Evolutionary conservation across 768 basidiomycete genomes (phyloP).

Genomic region (Russula sp.): DNA sequence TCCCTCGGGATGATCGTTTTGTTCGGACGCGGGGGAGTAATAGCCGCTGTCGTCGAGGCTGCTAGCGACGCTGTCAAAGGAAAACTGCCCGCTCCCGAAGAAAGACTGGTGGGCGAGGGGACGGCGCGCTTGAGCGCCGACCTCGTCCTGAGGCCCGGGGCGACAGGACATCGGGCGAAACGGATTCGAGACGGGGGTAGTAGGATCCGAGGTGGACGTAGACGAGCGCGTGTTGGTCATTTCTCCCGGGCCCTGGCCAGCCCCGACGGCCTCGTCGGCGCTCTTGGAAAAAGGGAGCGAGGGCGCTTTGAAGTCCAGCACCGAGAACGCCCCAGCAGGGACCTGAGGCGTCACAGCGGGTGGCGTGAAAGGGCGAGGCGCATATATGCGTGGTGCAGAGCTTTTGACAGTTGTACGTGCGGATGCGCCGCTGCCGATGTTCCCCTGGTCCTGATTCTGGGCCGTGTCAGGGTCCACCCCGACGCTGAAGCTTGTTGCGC

Average conservation of each 20-base stretch:
- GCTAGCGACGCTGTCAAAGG: constrained; percentile 1
- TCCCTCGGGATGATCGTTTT: constrained; percentile 2
- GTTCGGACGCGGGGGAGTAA: constrained; percentile 14
- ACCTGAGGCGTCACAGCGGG: background rate
- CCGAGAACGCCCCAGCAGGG: background rate
- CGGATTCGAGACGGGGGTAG: background rate
- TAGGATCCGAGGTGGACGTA: background rate
- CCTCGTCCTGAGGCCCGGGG: background rate
- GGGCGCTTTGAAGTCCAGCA: constrained; percentile 14
- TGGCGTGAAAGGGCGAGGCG: constrained; percentile 15
- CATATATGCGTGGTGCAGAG: constrained; percentile 18
- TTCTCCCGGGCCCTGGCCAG: background rate
- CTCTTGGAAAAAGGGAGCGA: constrained; percentile 11
- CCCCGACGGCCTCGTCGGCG: background rate
- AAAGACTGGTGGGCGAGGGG: background rate
- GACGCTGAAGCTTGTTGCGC: background rate
- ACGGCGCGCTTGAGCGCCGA: background rate
- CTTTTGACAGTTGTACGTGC: background rate
- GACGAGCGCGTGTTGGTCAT: background rate
- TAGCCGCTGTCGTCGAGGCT: constrained; percentile 19
- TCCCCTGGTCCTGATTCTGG: background rate
- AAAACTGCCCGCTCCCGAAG: background rate
- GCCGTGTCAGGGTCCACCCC: background rate
- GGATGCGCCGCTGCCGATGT: background rate
- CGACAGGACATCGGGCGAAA: constrained; percentile 9